Base-by-base conservation (phyloP, 1,139 yeast genomes). In the Geotrichum aggregatum region DNA sequence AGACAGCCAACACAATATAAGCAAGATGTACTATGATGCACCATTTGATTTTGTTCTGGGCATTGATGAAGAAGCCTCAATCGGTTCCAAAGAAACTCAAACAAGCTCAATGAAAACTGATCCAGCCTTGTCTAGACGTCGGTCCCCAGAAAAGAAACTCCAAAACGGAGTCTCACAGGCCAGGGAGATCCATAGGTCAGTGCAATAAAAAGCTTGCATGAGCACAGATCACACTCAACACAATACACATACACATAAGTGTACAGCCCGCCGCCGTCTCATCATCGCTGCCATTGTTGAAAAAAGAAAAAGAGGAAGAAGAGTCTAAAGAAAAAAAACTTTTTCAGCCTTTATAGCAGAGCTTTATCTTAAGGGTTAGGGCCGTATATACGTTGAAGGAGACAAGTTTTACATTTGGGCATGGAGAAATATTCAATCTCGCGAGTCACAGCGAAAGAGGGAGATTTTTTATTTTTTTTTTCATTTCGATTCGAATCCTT, bases 1-100 rank as follows among this genome's bases (percentile, higher is more conserved):
- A 47, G 26, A n/a, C n/a, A n/a, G n/a, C 22, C 16, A 24, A 4
- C 18, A 24, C 33, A 26, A 28, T 18, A 43, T 43, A 48, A 46
- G 47, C 59, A 56, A 52, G 59, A 56, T 55, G 66, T 63, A 63
- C 65, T 63, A 62, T 63, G 65, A 63, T 62, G 63, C 63, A 62
- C 65, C 52, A 43, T 46, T 49, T 49, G 41, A 24, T 24, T 24
- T 31, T 50, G 51, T 14, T 47, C 54, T 33, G 19, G 40, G 41
- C 45, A 19, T 19, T 16, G 46, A 48, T 31, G 41, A n/a, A 22
- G 33, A 33, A 40, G n/a, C n/a, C n/a, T n/a, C n/a, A n/a, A n/a
- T n/a, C n/a, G n/a, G n/a, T n/a, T n/a, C n/a, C n/a, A n/a, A n/a
- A n/a, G 35, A 51, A 24, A 28, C n/a, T 40, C 30, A 22, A 40